phyloP scores from a whole-genome alignment of 176 grass and related monocot genomes.

The Oryza meridionalis region DNA sequence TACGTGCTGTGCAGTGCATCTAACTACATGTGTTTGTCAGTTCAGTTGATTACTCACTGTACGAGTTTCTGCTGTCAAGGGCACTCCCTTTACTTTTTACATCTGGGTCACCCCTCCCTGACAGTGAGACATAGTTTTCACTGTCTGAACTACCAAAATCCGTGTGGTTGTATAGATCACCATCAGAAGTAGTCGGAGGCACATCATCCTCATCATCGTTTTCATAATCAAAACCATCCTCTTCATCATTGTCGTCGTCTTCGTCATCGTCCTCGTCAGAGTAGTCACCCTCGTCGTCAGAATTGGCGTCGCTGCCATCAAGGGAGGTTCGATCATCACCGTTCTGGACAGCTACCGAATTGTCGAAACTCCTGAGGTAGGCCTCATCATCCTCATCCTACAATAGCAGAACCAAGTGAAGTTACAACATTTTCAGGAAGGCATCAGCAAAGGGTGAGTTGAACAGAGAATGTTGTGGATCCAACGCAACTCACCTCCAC shows the following conservation, averaged over 20 bases:
- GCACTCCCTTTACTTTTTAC: background rate
- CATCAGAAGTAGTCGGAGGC: background rate
- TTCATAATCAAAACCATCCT: slow-evolving; percentile 4
- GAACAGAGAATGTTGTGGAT: background rate
- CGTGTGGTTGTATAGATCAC: background rate
- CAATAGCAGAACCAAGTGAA: background rate
- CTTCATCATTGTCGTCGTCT: background rate
- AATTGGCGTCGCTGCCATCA: background rate
- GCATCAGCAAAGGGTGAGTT: background rate
- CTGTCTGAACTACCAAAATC: background rate
- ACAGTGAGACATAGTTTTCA: background rate
- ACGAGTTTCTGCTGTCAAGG: background rate
- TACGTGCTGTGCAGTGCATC: slow-evolving; percentile 21
- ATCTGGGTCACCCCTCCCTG: background rate
- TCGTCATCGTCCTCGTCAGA: background rate
- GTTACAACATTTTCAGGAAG: background rate
- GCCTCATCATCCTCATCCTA: slow-evolving; percentile 55
- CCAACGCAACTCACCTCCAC: slow-evolving; percentile 53
- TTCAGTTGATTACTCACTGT: background rate
- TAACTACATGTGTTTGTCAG: slow-evolving; percentile 19
- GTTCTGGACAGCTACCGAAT: slow-evolving; percentile 22
- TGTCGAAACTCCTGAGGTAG: slow-evolving; percentile 50
- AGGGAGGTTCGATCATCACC: slow-evolving; percentile 15
- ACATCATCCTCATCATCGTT: background rate
- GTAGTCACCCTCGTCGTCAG: slow-evolving; percentile 11